Base-by-base conservation (phyloP, 2,329 filamentous ascomycete species). In the Zasmidium angulare region DNA sequence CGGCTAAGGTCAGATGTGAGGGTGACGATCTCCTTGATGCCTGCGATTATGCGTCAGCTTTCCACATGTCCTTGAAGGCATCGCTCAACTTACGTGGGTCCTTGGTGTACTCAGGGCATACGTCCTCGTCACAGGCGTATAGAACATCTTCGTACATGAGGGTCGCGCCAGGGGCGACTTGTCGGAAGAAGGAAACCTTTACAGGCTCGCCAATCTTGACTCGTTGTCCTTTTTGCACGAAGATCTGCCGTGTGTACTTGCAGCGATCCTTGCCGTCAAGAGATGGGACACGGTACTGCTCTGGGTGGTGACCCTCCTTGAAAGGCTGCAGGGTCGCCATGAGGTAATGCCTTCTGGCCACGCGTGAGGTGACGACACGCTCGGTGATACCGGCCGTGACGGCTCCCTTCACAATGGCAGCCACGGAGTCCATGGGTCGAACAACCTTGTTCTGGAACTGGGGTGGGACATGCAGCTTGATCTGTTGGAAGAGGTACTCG, bases 81-180 rank as follows among this genome's bases (percentile, higher is more conserved):
- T 24, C 3, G 46, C 40, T 22, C 50, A 63, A 90, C 93, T 88
- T 88, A 96, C 95, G 91, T 69, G 95, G 93, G 85, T 99, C 95
- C 77, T 98, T 99, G 68, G 93, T 98, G 76, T 99, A 99, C 76
- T 98, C 95, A 0, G 95, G 95, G 77, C 93, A 98, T 54, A 96
- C 91, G 75, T 99, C 95, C 66, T 98, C 95, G 73, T 99, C 95
- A 72, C 95, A 99, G 53, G 93, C 95, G 75, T 97, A 98, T 59
- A 98, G 78, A 55, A 98, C 93, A 79, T 99, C 95, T 81, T 99
- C 95, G 75, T 99, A 99, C 95, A 99, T 98, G 69, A 99, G 86
- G 1, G 93, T 98, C 31, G 95, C 95, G 52, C 95, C 95, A 0
- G 95, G 95, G 4, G 95, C 95, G 56, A 99, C 95, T 76, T 98